Base-by-base conservation (phyloP, 1,139 yeast genomes). In the Nakaseomyces delphensis region DNA sequence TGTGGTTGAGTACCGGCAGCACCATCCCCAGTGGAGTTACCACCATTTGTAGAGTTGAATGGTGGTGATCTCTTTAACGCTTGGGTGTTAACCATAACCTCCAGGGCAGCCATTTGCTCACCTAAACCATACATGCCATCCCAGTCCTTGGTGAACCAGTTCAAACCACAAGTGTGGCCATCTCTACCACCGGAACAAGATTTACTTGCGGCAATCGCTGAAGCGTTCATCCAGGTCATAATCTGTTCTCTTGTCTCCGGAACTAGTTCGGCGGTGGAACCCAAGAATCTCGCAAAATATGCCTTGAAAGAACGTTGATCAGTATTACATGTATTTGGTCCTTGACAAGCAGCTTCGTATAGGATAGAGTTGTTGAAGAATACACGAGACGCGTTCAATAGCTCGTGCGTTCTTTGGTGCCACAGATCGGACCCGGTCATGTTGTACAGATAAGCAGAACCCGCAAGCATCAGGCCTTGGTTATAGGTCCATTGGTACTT, bases 251-350 rank as follows among this genome's bases (percentile, higher is more conserved):
- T 64, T 1, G 86, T 70, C 20, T 71, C 70, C 2, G 96, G 95
- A 0, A 76, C 80, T 64, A 87, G 63, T 25, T 73, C 70, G 1
- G 93, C 81, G 0, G 95, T 83, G 42, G 79, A 69, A 21, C 86
- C 89, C 50, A 87, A 63, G 58, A 83, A 79, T 56, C 96, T 70
- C 2, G 91, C 65, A 53, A 83, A 77, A 51, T 83, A 83, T 2
- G 91, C 94, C 58, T 84, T 82, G 71, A 89, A 89, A 5, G 93
- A 77, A 54, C 96, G 74, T 69, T 89, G 96, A 70, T 89, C 96
- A 45, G 77, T 83, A 65, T 85, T 79, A 70, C 97, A 89, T 41
- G 67, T 66, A 16, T 65, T 66, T 2, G 69, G 57, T 14, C 70
- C 69, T 64, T 83, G 91, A 64, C 97, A 89, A 2, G 95, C 85